Evolutionary conservation across 1,284 basidiomycete genomes (phyloP).

Genomic region (Earliella scabrosa): DNA sequence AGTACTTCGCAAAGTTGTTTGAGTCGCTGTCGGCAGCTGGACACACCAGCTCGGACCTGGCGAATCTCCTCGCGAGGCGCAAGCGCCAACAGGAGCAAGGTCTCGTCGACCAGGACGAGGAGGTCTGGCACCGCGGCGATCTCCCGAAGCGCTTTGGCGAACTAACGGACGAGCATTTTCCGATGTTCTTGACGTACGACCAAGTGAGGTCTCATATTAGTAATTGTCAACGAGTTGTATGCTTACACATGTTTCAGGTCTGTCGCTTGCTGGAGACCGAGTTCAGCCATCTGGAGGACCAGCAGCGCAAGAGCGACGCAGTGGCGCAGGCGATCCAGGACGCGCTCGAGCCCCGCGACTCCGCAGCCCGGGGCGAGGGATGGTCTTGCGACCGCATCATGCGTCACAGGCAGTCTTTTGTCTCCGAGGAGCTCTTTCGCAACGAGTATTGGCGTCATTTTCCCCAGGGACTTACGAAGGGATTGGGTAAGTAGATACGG

Average conservation of each 20-base stretch:
- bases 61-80: constrained; percentile 26
- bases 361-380: neutral
- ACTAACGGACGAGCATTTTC: constrained; percentile 66
- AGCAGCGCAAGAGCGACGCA: constrained; percentile 1
- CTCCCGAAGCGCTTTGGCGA: constrained; percentile 63
- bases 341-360: constrained; percentile 3
- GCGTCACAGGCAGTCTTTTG: constrained; percentile 30
- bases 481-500: constrained; percentile 55
- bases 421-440: constrained; percentile 58
- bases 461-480: constrained; percentile 55
- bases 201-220: too few species aligned
- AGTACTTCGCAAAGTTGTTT: constrained; percentile 61
- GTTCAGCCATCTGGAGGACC: constrained; percentile 5
- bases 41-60: constrained; percentile 44
- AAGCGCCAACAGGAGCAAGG: constrained; percentile 36
- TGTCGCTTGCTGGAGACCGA: constrained; percentile 27
- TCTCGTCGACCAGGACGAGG: constrained; percentile 54
- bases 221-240: too few species aligned
- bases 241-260: too few species aligned
- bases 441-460: constrained; percentile 69
- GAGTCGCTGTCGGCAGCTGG: constrained; percentile 48
- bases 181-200: constrained; percentile 71
- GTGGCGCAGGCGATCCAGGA: constrained; percentile 8
- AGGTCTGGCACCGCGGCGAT: constrained; percentile 45
- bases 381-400: constrained; percentile 33